Conservation (phyloP, 2,329 filamentous ascomycete genomes). For the Pseudogymnoascus sp. region DNA sequence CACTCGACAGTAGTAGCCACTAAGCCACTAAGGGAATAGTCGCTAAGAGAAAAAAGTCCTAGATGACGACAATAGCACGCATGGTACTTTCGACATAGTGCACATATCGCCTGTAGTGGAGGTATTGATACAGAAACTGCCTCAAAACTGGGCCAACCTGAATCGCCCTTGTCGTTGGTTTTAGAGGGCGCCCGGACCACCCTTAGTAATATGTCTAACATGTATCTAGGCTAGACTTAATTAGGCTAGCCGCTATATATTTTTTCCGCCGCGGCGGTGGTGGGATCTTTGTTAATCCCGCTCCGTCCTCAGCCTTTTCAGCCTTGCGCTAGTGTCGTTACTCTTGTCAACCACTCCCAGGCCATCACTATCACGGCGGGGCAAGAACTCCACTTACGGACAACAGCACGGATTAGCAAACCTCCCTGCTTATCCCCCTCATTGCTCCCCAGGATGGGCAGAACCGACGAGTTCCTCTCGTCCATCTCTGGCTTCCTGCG, state of each 20-base stretch:
- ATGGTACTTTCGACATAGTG: neutral
- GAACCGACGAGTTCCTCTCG: constrained; percentile 59
- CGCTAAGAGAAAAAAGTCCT: neutral
- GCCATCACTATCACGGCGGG: neutral
- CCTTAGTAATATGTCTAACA: neutral
- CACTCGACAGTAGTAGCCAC: neutral
- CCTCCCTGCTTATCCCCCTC: neutral
- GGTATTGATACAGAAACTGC: neutral
- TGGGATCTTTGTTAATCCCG: neutral
- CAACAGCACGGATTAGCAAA: neutral
- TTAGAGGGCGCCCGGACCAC: neutral
- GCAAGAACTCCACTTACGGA: neutral
- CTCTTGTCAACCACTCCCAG: neutral
- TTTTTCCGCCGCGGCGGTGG: neutral
- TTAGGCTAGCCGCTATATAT: neutral
- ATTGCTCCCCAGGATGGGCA: constrained; percentile 39
- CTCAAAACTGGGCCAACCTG: neutral
- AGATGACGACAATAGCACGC: neutral
- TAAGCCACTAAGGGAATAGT: neutral
- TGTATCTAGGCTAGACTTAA: neutral
- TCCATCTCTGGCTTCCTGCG: constrained; percentile 55
- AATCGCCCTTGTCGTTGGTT: neutral
- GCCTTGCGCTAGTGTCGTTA: neutral
- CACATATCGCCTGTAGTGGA: neutral
- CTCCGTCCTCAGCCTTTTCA: constrained; percentile 4